phyloP scores from a whole-genome alignment of 257 asterid species.

The Prunella vulgaris region DNA sequence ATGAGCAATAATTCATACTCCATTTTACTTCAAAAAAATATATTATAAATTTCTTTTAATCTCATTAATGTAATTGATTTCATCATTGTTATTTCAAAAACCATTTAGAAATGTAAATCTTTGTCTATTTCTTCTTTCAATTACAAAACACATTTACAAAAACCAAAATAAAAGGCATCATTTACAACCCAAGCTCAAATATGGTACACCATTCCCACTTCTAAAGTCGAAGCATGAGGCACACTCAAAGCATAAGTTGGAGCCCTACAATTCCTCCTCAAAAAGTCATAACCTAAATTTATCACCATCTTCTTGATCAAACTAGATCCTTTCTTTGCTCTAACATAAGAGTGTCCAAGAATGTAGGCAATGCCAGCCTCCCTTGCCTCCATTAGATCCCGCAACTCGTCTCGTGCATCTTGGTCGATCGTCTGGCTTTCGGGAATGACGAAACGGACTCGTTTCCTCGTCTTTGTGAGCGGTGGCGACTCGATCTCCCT shows the following conservation, averaged over 20 bases:
- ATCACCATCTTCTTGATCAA: conserved; percentile 53
- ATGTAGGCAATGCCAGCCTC: conserved; percentile 80
- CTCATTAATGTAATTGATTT: too few species aligned
- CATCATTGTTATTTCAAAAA: too few species aligned
- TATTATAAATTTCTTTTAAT: too few species aligned
- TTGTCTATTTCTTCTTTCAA: not conserved
- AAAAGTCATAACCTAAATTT: conserved; percentile 66
- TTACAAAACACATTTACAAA: conserved; percentile 11
- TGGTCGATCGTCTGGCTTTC: conserved; percentile 53
- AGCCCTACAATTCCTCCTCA: conserved; percentile 76
- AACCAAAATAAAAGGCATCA: not conserved
- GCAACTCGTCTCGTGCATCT: conserved; percentile 40
- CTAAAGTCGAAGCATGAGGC: conserved; percentile 84
- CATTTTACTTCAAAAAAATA: too few species aligned
- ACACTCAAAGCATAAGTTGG: conserved; percentile 52
- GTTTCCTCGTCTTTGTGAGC: conserved; percentile 30
- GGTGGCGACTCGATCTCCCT: conserved; percentile 41
- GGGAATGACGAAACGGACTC: conserved; percentile 65
- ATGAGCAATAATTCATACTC: too few species aligned
- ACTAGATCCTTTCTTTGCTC: conserved; percentile 74
- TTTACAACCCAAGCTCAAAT: conserved; percentile 33
- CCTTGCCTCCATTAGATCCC: conserved; percentile 72
- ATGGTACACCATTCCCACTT: conserved; percentile 84
- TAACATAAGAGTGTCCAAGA: conserved; percentile 75
- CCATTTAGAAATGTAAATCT: not conserved